Conservation (phyloP, 768 basidiomycete genomes). For the Heimioporus sp. region DNA sequence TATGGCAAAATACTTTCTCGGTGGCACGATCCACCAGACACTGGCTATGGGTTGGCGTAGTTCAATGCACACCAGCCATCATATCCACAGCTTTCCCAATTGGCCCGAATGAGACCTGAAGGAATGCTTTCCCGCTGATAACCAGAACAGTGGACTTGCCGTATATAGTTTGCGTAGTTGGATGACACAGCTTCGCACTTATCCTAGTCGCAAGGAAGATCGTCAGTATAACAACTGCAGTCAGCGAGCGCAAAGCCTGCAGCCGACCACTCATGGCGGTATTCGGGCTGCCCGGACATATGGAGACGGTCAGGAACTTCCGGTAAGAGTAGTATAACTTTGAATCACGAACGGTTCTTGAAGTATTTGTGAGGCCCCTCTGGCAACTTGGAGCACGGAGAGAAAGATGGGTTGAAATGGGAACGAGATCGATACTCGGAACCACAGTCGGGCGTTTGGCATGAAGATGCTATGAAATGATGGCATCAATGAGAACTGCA, state of each 20-base stretch:
- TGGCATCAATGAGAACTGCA: no score
- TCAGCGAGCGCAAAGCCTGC: conserved; percentile 13
- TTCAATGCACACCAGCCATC: conserved; percentile 14
- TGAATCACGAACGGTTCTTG: neutral
- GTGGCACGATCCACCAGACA: conserved; percentile 4
- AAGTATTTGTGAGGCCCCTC: neutral
- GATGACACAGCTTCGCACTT: conserved; percentile 10
- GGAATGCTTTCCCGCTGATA: conserved; percentile 12
- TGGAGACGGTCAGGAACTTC: conserved; percentile 4
- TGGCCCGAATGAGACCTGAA: conserved; percentile 18
- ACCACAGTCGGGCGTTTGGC: no score
- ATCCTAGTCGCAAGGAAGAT: conserved; percentile 3
- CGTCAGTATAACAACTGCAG: no score
- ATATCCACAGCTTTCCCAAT: conserved; percentile 19
- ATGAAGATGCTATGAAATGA: no score
- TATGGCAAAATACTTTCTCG: conserved; percentile 18
- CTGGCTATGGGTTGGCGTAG: conserved; percentile 14
- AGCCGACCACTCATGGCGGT: conserved; percentile 7
- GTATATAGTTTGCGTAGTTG: conserved; percentile 9
- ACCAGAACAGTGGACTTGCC: neutral
- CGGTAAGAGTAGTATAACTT: neutral
- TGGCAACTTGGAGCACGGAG: no score
- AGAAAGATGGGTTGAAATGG: no score
- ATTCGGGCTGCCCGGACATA: conserved; percentile 12
- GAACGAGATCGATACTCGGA: no score